Conservation (phyloP, 2,329 filamentous ascomycete genomes). For the Penicillium oxalicum region DNA sequence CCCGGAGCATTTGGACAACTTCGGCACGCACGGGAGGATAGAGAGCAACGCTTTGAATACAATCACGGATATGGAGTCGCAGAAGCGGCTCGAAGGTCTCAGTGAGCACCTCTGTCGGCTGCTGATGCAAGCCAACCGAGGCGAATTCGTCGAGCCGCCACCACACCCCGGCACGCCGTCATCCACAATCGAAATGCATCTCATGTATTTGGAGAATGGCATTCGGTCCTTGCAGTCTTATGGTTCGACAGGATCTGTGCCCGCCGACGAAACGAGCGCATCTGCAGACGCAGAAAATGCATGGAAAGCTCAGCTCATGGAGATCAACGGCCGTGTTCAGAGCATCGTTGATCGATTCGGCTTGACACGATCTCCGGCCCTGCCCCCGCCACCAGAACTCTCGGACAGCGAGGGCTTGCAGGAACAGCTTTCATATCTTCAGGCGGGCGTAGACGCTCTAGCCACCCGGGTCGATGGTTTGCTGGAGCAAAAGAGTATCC, state of each 20-base stretch:
- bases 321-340: slow-evolving; percentile 60
- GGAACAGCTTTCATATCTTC: slow-evolving; percentile 70
- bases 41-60: slow-evolving; percentile 13
- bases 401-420: slow-evolving; percentile 52
- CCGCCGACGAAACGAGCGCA: slow-evolving; percentile 1
- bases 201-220: slow-evolving; percentile 66
- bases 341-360: slow-evolving; percentile 49
- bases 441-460: slow-evolving; percentile 69
- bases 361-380: slow-evolving; percentile 39
- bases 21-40: slow-evolving; percentile 22
- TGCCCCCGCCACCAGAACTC: slow-evolving; percentile 54
- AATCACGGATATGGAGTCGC: slow-evolving; percentile 53
- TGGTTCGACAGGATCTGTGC: slow-evolving; percentile 41
- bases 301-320: slow-evolving; percentile 47
- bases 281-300: slow-evolving; percentile 40
- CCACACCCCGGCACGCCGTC: slow-evolving; percentile 28
- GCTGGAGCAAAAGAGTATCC: slow-evolving; percentile 80
- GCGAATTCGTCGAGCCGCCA: slow-evolving; percentile 33
- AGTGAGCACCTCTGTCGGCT: slow-evolving; percentile 63
- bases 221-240: slow-evolving; percentile 57
- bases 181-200: slow-evolving; percentile 47
- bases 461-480: slow-evolving; percentile 70
- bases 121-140: slow-evolving; percentile 47
- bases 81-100: slow-evolving; percentile 60
- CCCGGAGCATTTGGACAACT: slow-evolving; percentile 58